Evolutionary conservation across 164 flowering plant genomes (phyloP), one percentile per base, ranked within the genome.

Genomic region (Vitis amurensis): DNA sequence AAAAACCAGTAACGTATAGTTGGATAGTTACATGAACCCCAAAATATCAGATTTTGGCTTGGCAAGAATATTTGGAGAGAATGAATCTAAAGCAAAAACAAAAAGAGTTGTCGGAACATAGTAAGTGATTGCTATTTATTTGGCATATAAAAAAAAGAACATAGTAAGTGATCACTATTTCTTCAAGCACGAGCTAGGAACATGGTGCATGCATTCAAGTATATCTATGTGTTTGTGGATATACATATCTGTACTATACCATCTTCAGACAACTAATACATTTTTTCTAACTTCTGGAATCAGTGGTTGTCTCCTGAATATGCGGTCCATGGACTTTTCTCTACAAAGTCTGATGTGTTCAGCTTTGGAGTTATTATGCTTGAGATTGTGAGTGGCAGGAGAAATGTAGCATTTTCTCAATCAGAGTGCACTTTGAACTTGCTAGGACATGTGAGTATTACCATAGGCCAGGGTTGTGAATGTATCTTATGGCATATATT

Each of bases 251-350:
- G 27, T 23, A 23, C 1, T 23, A 23, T 23, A 23, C 27, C 27
- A 23, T 23, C 27, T 23, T 23, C 2, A 23, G 27, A 23, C 27
- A 23, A 23, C 27, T 23, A 23, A 23, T 23, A 23, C 27, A 23
- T 23, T 23, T 23, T 23, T 23, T 23, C 27, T 23, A 23, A 5
- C 0, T 9, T 52, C 10, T 52, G 48, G 13, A 29, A 37, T 12
- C 55, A 70, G 68, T 55, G 73, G 71, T 17, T 73, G 75, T 59
- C 76, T 7, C 71, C 76, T 0, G 76, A 73, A 44, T 72, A 72
- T 31, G 74, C 60, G 16, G 19, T 72, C 17, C 14, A 59, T 14
- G 74, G 74, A 11, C 11, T 6, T 12, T 64, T 62, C 47, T 72
- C 74, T 1, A 30, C 13, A 50, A 66, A 72, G 17, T 63, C 64